Base-by-base conservation (phyloP, 148 eudicot genomes). In the Bassia scoparia region DNA sequence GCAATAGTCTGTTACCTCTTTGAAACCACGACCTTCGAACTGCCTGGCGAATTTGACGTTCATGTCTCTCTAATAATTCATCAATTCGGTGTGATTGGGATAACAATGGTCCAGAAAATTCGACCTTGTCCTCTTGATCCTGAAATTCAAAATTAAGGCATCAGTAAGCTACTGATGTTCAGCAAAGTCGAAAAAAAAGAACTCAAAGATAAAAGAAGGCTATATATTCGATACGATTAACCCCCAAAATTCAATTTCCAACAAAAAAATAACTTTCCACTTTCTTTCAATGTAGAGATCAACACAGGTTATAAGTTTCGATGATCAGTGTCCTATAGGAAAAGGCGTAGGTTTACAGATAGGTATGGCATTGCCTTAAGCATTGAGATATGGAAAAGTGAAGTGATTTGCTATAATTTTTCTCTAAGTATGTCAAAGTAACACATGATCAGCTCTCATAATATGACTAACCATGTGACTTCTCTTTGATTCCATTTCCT, bases 1-100 rank as follows among this genome's bases (percentile, higher is more conserved):
- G 35, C 35, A 68, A 70, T 11, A 31, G 59, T 64, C 30, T 13
- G 33, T 73, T 86, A 87, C 98, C 97, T 94, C 83, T 83, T 72
- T 87, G 97, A 79, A 91, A 89, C 98, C 98, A 91, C 16, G 97
- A 89, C 70, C 91, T 84, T 56, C 97, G 87, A 83, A 83, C 91
- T 26, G 88, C 97, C 75, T 89, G 97, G 73, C 98, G 93, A 64
- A 94, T 89, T 10, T 85, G 97, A 65, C 97, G 98, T 77, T 94
- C 98, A 70, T 91, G 91, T 78, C 85, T 85, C 83, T 89, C 89
- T 77, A 94, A 73, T 71, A 91, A 91, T 72, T 91, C 96, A 68
- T 94, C 97, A 17, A 91, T 78, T 68, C 80, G 78, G 50, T 85
- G 80, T 13, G 96, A 77, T 71, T 94, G 93, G 68, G 93, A 78